Evolutionary conservation across 768 basidiomycete species (phyloP), one percentile per base, ranked within the genome.

Genomic region (Chalciporus piperatus): DNA sequence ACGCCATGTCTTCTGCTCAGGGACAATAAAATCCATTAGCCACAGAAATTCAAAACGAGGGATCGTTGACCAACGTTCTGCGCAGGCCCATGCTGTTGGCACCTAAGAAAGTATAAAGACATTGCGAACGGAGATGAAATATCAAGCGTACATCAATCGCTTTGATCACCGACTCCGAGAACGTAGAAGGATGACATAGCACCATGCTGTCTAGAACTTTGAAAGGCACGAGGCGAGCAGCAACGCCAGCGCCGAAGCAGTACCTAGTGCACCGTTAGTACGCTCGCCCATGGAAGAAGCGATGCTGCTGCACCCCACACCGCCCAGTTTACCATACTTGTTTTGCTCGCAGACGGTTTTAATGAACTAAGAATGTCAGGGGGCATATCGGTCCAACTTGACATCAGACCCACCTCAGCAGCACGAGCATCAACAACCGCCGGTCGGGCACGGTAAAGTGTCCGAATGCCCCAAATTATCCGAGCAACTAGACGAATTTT

Each of bases 281-380:
- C 23, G 42, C 27, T 10, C 41, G 7, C 25, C 28, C 2, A 4
- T 14, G n/a, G 2, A 4, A 23, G 45, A 6, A 23, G 45, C 28
- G 35, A 37, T 41, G 42, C 40, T 17, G 20, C 23, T 14, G 12
- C 65, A 78, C 67, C 78, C 79, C 17, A 75, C 68, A 13, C 72
- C 68, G 0, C 76, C 75, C 27, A 80, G 65, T 55, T 65, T 72
- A 41, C 62, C 59, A 45, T 77, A 76, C 19, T 66, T 68, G 41
- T 73, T 68, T 42, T 73, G 68, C 28, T 68, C 62, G 53, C 69
- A 72, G 2, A 80, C 49, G 25, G 52, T 62, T 44, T 66, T 63
- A 23, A 72, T 63, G 61, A 75, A 74, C 73, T 74, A 30, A 45
- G 22, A 10, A 32, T 10, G 12, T 11, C 4, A 32, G 11, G 30